Evolutionary conservation across 2,329 filamentous ascomycete genomes (phyloP), one percentile per base, ranked within the genome.

Genomic region (Pezicula radicicola): DNA sequence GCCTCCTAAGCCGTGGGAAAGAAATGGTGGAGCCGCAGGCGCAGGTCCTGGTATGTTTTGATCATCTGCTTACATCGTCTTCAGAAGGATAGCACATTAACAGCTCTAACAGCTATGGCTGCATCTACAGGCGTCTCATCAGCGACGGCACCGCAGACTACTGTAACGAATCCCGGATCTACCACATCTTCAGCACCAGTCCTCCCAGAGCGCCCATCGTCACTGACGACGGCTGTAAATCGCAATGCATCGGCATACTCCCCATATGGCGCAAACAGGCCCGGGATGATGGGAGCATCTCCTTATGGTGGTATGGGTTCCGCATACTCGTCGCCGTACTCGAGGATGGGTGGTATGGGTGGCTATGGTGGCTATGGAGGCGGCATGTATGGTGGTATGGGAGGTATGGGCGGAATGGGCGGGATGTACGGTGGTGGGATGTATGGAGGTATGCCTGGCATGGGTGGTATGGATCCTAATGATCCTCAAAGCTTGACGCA

Each of bases 1-100:
- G 71, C 94, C 94, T 67, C 94, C 94, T 51, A 99, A 99, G 75
- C 94, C 94, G 44, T 99, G 94, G 94, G 94, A 99, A 75, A 83
- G 87, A 70, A 81, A 86, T 60, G 88, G 87, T 72, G 62, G 59
- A 51, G 57, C 49, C 35, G 59, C 55, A 28, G 58, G 60, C 50
- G 53, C 59, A 60, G 63, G 53, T 50, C 53, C 58, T 56, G 64
- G 65, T 67, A 55, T 51, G 64, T 64, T 54, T 35, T 51, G 52
- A 46, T 54, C 30, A 33, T 33, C 10, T 13, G 30, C 30, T 33
- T 33, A 13, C 44, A 47, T 37, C 48, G 37, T 8, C 35, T 39
- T 18, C 21, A 9, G 46, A 28, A 46, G 30, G 30, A 33, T 33
- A 13, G 30, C 12, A 16, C 27, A 48, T 51, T 60, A 33, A 60